Conservation (phyloP, 2,329 filamentous ascomycete genomes). For the Raffaelea deltoideospora region DNA sequence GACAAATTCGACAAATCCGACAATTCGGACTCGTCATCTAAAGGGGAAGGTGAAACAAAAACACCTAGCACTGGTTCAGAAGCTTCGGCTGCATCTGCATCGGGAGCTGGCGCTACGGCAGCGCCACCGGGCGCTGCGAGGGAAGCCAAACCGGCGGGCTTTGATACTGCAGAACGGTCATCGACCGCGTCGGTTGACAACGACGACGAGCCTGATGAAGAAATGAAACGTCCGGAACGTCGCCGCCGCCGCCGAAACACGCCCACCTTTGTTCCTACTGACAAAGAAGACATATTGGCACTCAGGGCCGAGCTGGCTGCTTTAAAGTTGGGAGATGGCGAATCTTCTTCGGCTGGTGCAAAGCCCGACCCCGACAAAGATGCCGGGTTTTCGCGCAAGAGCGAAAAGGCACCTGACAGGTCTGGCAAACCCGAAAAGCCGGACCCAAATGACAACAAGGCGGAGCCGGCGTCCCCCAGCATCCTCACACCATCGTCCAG, state of each 20-base stretch:
- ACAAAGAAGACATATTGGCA: slow-evolving; percentile 30
- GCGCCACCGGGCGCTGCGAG: no score
- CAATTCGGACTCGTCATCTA: no score
- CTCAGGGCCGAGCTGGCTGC: slow-evolving; percentile 8
- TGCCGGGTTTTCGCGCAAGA: not conserved
- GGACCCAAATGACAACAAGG: not conserved
- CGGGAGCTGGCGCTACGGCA: not conserved
- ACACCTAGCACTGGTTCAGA: no score
- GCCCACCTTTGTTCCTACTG: slow-evolving; percentile 34
- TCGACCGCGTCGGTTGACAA: no score
- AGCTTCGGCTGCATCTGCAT: no score
- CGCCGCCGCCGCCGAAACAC: slow-evolving; percentile 23
- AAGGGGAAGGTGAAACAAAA: no score
- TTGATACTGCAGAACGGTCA: no score
- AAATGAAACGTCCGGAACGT: slow-evolving; percentile 15
- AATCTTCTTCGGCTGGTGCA: not conserved
- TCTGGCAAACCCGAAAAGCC: not conserved
- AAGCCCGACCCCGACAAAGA: not conserved
- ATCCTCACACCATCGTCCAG: slow-evolving; percentile 8
- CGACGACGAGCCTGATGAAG: slow-evolving; percentile 21
- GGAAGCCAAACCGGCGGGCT: no score
- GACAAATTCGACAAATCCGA: no score
- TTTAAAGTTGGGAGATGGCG: slow-evolving; percentile 1
- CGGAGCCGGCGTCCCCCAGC: slow-evolving; percentile 4
- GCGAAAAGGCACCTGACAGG: not conserved